Base-by-base conservation (phyloP, 1,284 basidiomycete genomes). In the Sporisorium graminicola region DNA sequence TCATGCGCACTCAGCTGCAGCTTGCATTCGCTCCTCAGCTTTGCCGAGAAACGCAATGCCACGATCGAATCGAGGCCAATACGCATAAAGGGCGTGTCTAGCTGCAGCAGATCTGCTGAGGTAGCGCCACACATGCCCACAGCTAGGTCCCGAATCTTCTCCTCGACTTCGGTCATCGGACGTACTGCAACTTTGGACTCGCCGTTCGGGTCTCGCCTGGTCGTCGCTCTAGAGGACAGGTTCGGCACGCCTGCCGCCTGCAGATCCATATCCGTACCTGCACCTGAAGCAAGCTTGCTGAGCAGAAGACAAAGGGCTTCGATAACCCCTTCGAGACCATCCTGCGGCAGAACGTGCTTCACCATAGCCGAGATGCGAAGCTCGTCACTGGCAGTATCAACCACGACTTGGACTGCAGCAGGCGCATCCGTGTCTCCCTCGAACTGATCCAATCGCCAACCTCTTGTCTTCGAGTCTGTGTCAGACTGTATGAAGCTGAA, bases 31-130 rank as follows among this genome's bases (percentile, higher is more conserved):
- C 16, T 59, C 51, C 64, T 65, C 22, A 65, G 50, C 24, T 52
- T 53, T 18, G 52, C 43, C 2, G 64, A 53, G 46, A 65, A 65
- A 26, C 64, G 64, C 26, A 65, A 33, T 5, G 64, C 64, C 10
- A 65, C 64, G 37, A 65, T 65, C 5, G 64, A 65, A 20, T 65
- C 64, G 18, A 65, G 52, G 8, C 64, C 64, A 8, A 65, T 55
- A 16, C 57, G 56, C 31, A 65, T 5, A 16, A 49, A 50, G 0
- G 51, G 51, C 22, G 51, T 61, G 51, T 54, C 26, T 10, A 53
- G 50, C 44, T 54, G 42, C 43, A 61, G 40, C 31, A 54, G n/a
- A 12, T 53, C 59, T 27, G 59, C 42, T 35, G 50, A 37, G 7
- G 29, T 24, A 14, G 18, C 51, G 27, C 51, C 51, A 31, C 51